Conservation (phyloP, 148 eudicot genomes). For the Diospyros lotus region DNA sequence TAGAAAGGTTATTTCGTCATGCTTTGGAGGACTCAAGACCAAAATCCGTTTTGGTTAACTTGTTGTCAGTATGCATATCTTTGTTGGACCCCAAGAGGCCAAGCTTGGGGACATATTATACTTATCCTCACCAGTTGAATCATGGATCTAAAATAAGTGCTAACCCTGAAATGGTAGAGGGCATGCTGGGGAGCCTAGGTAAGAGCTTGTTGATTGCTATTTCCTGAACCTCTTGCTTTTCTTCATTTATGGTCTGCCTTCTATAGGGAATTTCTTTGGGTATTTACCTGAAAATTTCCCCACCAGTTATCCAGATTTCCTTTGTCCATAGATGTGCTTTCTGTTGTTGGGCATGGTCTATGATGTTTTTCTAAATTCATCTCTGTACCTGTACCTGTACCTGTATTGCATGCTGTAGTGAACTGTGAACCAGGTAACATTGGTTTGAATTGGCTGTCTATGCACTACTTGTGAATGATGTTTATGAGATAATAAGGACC, state of each 20-base stretch:
- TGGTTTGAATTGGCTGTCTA: no score
- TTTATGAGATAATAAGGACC: no score
- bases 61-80: conserved; percentile 81
- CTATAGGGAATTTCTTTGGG: neutral
- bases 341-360: no score
- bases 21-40: conserved; percentile 87
- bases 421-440: no score
- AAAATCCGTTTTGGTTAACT: conserved; percentile 74
- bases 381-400: no score
- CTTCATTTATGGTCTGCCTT: neutral
- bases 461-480: no score
- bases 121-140: conserved; percentile 59
- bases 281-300: neutral
- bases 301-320: neutral
- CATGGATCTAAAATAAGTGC: conserved; percentile 55
- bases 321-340: neutral
- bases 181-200: conserved; percentile 86
- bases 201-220: conserved; percentile 14
- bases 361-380: no score
- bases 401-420: no score
- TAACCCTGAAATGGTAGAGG: conserved; percentile 68
- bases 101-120: conserved; percentile 60
- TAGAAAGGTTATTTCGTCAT: conserved; percentile 71
- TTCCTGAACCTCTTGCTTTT: neutral
- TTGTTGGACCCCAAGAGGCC: conserved; percentile 82